Conservation (phyloP, 2,329 filamentous ascomycete species). For the Setomelanomma holmii region DNA sequence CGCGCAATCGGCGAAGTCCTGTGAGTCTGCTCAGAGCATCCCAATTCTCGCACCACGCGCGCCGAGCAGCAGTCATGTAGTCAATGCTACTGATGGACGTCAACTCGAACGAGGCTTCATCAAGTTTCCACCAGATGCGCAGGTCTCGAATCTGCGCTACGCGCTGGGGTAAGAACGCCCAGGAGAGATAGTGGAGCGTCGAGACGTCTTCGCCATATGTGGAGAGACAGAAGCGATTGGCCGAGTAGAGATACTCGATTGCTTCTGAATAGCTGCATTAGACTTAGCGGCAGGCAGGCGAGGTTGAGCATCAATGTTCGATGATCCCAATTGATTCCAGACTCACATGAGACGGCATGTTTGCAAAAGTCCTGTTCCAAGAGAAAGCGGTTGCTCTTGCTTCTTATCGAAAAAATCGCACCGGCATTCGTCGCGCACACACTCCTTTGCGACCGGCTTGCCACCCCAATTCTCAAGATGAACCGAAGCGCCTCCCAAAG, state of each 20-base stretch:
- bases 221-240: slow-evolving; percentile 24
- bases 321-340: not conserved
- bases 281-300: no score
- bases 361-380: slow-evolving; percentile 19
- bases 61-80: not conserved
- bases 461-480: slow-evolving; percentile 15
- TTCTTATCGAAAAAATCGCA: not conserved
- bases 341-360: slow-evolving; percentile 33
- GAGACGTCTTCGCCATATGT: slow-evolving; percentile 17
- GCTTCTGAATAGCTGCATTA: slow-evolving; percentile 38
- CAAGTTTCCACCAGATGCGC: slow-evolving; percentile 22
- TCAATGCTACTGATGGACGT: no score
- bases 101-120: slow-evolving; percentile 7
- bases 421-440: not conserved
- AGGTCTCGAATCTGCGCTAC: slow-evolving; percentile 23
- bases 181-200: slow-evolving; percentile 23
- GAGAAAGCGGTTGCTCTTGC: not conserved
- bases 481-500: slow-evolving; percentile 18
- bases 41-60: slow-evolving; percentile 17
- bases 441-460: slow-evolving; percentile 13
- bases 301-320: slow-evolving; percentile 1
- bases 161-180: slow-evolving; percentile 26
- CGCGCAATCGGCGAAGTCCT: slow-evolving; percentile 23
- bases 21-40: slow-evolving; percentile 16
- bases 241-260: slow-evolving; percentile 27